A percentile compares a stretch with the other conserved stretches of the same genome.
phyloP scores from a whole-genome alignment of 257 asterid genomes.

The Lycium ferocissimum region DNA sequence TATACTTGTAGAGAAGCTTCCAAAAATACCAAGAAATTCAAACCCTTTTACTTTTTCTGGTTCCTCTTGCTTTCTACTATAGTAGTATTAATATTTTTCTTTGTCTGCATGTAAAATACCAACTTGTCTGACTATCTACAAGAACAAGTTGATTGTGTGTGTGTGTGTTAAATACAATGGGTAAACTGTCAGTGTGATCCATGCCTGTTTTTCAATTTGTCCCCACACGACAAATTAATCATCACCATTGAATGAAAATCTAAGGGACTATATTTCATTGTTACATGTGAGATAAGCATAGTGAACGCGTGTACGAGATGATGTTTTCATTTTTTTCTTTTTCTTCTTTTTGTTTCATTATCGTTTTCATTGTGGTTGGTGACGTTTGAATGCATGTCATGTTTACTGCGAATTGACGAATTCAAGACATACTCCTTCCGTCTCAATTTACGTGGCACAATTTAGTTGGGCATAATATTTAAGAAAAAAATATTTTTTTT shows the following conservation, averaged over 20 bases:
- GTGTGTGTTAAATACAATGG: not conserved
- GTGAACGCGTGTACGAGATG: not conserved
- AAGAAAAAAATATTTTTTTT: no score
- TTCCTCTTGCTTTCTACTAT: not conserved
- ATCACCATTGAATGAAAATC: conserved; percentile 15
- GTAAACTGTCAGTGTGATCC: not conserved
- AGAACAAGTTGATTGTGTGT: conserved; percentile 24
- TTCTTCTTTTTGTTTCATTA: not conserved
- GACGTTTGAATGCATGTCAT: conserved; percentile 30
- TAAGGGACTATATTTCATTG: conserved; percentile 8
- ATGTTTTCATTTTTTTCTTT: not conserved
- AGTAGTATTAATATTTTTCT: not conserved
- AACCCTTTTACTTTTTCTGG: conserved; percentile 26
- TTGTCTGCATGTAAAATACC: conserved; percentile 16
- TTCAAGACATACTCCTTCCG: not conserved
- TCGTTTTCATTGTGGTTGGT: conserved; percentile 4
- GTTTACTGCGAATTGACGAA: not conserved
- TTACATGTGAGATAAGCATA: not conserved
- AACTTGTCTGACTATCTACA: conserved; percentile 32
- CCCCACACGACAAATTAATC: not conserved
- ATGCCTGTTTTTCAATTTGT: not conserved
- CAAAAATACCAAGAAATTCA: conserved; percentile 20
- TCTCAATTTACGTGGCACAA: no score
- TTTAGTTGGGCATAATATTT: no score
- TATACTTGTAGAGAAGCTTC: conserved; percentile 38